phyloP scores from a whole-genome alignment of 768 basidiomycete species.

The Mycena amicta region DNA sequence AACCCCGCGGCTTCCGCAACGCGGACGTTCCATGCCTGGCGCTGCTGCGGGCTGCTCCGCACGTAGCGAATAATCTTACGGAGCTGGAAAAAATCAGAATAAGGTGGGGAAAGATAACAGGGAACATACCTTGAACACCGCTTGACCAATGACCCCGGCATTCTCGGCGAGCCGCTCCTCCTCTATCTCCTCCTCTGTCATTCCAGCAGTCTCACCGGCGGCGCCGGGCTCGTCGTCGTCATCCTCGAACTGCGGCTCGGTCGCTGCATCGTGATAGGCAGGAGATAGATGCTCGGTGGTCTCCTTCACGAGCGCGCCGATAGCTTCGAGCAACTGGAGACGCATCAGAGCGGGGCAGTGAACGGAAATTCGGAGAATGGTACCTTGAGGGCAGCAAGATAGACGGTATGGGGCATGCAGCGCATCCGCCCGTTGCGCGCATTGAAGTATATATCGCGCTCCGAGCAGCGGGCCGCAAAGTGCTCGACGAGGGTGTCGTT shows the following conservation, averaged over 20 bases:
- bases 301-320: background rate
- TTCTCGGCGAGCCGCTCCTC: background rate
- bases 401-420: conserved; percentile 44
- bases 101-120: background rate
- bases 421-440: conserved; percentile 27
- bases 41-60: conserved; percentile 19
- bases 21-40: conserved; percentile 14
- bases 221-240: background rate
- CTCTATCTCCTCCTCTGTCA: background rate
- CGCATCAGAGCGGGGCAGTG: too few relatives aligned
- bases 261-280: background rate
- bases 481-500: conserved; percentile 36
- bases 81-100: conserved; percentile 1
- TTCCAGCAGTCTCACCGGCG: background rate
- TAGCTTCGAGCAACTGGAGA: background rate
- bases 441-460: conserved; percentile 27
- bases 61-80: conserved; percentile 16
- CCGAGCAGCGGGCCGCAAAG: conserved; percentile 21
- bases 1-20: conserved; percentile 2
- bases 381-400: conserved; percentile 38
- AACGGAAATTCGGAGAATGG: too few relatives aligned
- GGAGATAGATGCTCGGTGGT: background rate
- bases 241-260: background rate
- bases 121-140: background rate
- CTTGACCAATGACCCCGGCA: background rate